Conservation (phyloP, 192 early-diverging fungal species). For the Funneliformis geosporum region DNA sequence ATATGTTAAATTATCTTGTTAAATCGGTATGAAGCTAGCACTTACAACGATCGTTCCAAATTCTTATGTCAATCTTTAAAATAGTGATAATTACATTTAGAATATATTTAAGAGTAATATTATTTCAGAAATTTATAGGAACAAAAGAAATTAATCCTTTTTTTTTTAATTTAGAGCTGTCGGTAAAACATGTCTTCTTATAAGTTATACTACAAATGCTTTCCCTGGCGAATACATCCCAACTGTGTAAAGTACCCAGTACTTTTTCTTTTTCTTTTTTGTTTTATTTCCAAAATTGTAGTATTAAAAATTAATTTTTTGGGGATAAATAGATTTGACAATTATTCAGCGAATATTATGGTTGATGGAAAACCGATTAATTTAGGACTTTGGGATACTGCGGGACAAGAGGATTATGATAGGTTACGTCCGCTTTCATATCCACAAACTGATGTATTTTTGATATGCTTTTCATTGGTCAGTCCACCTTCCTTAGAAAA, state of each 20-base stretch:
- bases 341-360: slow-evolving; percentile 99
- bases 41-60: no score
- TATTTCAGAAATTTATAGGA: no score
- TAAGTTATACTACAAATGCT: slow-evolving; percentile 99
- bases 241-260: slow-evolving; percentile 88
- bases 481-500: slow-evolving; percentile 97
- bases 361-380: slow-evolving; percentile 99
- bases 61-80: no score
- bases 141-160: not conserved
- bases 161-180: slow-evolving; percentile 65
- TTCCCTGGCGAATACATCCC: slow-evolving; percentile 99
- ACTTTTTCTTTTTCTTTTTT: not conserved
- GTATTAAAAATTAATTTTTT: not conserved
- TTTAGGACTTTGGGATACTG: slow-evolving; percentile 97
- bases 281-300: not conserved
- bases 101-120: not conserved
- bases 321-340: slow-evolving; percentile 76
- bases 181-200: slow-evolving; percentile 95
- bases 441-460: slow-evolving; percentile 99
- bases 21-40: no score
- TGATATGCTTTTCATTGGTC: slow-evolving; percentile 97
- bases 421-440: slow-evolving; percentile 96
- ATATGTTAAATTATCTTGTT: no score
- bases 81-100: not conserved
- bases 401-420: slow-evolving; percentile 99